Evolutionary conservation across 352 stramenopile species (phyloP).

Genomic region (Pythium phragmiticola): DNA sequence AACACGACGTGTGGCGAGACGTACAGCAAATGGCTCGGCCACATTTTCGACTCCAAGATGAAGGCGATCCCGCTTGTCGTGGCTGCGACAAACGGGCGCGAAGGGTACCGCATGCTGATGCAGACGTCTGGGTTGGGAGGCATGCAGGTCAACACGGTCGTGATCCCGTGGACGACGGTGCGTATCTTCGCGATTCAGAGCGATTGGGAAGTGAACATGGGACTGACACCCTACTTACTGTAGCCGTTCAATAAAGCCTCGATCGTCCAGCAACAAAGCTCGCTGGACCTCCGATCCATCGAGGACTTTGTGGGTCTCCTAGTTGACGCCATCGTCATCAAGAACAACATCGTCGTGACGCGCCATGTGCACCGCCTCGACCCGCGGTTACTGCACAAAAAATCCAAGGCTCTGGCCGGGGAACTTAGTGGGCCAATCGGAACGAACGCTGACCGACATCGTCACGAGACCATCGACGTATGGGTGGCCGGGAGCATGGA

Average conservation of each 20-base stretch:
- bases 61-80: slow-evolving; percentile 67
- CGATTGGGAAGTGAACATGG: not conserved
- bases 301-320: slow-evolving; percentile 49
- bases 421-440: slow-evolving; percentile 8
- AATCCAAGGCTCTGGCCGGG: slow-evolving; percentile 5
- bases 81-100: slow-evolving; percentile 37
- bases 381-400: slow-evolving; percentile 36
- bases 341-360: slow-evolving; percentile 59
- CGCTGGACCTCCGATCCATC: slow-evolving; percentile 6
- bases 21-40: slow-evolving; percentile 39
- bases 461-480: slow-evolving; percentile 49
- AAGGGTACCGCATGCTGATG: slow-evolving; percentile 70
- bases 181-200: not conserved
- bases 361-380: slow-evolving; percentile 51
- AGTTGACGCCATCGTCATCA: slow-evolving; percentile 47
- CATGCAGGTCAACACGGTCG: slow-evolving; percentile 77
- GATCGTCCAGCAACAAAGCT: not conserved
- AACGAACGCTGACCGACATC: not conserved
- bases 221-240: not conserved
- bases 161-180: slow-evolving; percentile 50
- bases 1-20: slow-evolving; percentile 34
- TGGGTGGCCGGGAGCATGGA: slow-evolving; percentile 48
- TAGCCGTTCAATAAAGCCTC: slow-evolving; percentile 1
- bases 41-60: slow-evolving; percentile 49
- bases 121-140: slow-evolving; percentile 65